Base-by-base conservation (phyloP, 768 basidiomycete genomes). In the Ephemerocybe angulata region DNA sequence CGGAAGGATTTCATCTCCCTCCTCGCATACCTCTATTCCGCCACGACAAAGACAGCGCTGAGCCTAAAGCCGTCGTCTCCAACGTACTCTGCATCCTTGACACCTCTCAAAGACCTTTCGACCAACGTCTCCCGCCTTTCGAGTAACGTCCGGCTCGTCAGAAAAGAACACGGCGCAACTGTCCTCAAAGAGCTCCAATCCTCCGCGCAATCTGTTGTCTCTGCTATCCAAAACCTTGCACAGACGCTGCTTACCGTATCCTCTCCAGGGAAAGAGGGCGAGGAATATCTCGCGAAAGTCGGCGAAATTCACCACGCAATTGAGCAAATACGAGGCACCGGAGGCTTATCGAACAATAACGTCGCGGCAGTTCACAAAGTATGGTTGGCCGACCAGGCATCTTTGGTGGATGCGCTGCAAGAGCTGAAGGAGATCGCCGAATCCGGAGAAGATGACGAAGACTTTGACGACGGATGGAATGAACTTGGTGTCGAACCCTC, bases 301-400 rank as follows among this genome's bases (percentile, higher is more conserved):
- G 87, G 76, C 22, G 64, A 79, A n/a, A 70, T 88, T 0, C 87
- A 89, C 62, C 79, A 82, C 55, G 71, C 83, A 46, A 82, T 88
- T 57, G 72, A 79, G 21, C 72, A 65, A 38, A 81, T 80, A 5
- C 75, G 79, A 41, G 60, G 67, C n/a, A 56, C 70, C 0, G 65
- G 72, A n/a, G 78, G 76, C 15, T 65, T 88, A 35, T 84, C 86
- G 8, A 62, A 65, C 44, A 76, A 82, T 58, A 88, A 89, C 60
- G 64, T 76, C 8, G 67, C 72, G 12, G 85, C 88, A 7, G 85
- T 88, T 1, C 67, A 68, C 41, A 81, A 75, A 62, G 63, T 70
- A 15, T 85, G 84, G 78, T 59, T 62, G 8, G 68, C 72, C 15
- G 79, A 88, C 62, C 72, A 76, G 29, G 83, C 71, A 4, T 77